phyloP scores from a whole-genome alignment of 306 rosid genomes.

The Vigna nakashimae region DNA sequence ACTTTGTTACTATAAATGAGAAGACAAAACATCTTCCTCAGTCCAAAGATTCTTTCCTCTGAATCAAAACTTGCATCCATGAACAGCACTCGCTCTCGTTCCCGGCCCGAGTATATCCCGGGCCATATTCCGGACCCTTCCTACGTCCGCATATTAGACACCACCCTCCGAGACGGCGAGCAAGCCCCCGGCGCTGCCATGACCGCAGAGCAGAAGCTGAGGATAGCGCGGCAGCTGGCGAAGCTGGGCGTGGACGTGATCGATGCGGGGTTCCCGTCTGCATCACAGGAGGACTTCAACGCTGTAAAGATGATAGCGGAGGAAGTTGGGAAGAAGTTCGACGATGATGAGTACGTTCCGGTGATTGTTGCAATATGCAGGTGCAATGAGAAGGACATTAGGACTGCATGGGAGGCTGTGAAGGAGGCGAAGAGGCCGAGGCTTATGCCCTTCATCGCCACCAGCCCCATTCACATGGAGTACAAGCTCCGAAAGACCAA shows the following conservation, averaged over 20 bases:
- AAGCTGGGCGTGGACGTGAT: neutral
- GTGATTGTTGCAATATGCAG: neutral
- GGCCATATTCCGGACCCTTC: neutral
- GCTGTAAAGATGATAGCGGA: neutral
- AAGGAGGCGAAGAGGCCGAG: neutral
- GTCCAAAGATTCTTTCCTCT: neutral
- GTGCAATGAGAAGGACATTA: neutral
- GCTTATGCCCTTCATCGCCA: neutral
- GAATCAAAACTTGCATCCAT: neutral
- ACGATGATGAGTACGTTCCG: neutral
- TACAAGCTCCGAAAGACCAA: neutral
- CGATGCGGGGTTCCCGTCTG: neutral
- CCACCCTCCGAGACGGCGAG: slow-evolving; percentile 8
- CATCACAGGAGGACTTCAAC: neutral
- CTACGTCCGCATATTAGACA: neutral
- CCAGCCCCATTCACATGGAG: slow-evolving; percentile 10
- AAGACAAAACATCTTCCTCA: neutral
- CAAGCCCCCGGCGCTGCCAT: slow-evolving; percentile 1
- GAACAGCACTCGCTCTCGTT: neutral
- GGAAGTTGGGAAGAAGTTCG: neutral
- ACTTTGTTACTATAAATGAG: too few species aligned
- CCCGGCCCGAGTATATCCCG: neutral
- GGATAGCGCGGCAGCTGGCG: neutral
- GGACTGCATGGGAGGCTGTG: neutral
- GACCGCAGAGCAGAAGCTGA: neutral